Base-by-base conservation (phyloP, 805 yeast genomes). In the Priceomyces medius region DNA sequence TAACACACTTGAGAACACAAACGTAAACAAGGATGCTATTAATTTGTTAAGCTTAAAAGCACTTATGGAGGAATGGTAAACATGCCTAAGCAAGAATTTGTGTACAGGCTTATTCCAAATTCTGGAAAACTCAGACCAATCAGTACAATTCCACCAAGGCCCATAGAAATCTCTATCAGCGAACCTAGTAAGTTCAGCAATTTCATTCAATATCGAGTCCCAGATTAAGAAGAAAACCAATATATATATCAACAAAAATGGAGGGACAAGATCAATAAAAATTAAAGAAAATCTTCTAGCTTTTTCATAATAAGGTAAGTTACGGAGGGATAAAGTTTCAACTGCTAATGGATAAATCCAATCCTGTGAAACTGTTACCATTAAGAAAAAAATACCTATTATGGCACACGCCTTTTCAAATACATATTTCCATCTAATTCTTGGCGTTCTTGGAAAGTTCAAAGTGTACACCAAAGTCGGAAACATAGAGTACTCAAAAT, bases 21-120 rank as follows among this genome's bases (percentile, higher is more conserved):
- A 88, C 2, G 96, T 88, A 54, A 85, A 61, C 20, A 88, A 55
- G 1, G 95, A 83, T 0, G 98, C 97, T 35, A 74, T 71, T 1
- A 55, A 44, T 56, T 81, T 87, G 47, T 79, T 76, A 42, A 90
- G 66, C 21, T 80, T 73, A 41, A 88, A 71, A 0, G 88, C 81
- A 50, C 93, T 80, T 44, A 91, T 85, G 7, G 93, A 80, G 19
- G 95, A 82, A 58, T 90, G 97, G 61, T 93, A 95, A 2, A 93
- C 98, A 58, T 95, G 99, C 49, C 98, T 77, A 34, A 90, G 68
- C 44, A 93, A 67, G 51, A 93, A 93, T 55, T 80, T 77, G 60
- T 93, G 97, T 17, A 93, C 98, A 0, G 98, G 97, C 7, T 79
- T 77, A 59, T 93, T 93, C 99, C 99, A 95, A 47, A 85, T 81